Evolutionary conservation across 352 stramenopile genomes (phyloP), one percentile per base, ranked within the genome.

Genomic region (Globisporangium irregulare): DNA sequence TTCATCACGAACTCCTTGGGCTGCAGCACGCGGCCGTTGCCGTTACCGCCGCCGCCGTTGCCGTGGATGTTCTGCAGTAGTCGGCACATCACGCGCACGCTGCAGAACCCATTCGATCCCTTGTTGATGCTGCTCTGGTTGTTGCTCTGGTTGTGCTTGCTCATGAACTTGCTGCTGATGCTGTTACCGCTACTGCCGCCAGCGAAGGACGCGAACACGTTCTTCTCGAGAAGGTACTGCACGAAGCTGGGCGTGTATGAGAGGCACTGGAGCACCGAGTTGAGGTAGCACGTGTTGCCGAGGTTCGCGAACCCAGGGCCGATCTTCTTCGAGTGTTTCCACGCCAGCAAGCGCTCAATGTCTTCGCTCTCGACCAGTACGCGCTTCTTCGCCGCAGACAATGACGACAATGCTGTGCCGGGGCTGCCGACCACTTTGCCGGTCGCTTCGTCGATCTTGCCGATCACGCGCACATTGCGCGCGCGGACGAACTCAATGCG

Each of bases 251-350:
- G 87, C 70, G 87, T 93, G 72, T 95, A 93, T 53, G 68, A 69
- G 32, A 95, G 78, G 70, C 92, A 98, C 72, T 98, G 93, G 72
- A 98, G 78, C 73, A 92, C 87, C 60, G 93, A 96, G 77, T 98
- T 98, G 66, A 98, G 84, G 79, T 97, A 98, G 80, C 94, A 98
- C 69, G 94, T 98, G 79, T 98, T 98, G 73, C 94, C 94, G 25
- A 98, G 78, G 74, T 98, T 98, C 56, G 84, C 83, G 57, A 95
- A 79, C 12, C 87, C 87, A 1, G 87, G 87, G 9, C 87, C 87
- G 65, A 95, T 93, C 73, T 92, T 93, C 57, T 82, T 77, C 34
- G 87, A 82, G 34, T 86, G 69, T 36, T 81, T 74, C 87, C 87
- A 95, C 22, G 34, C 24, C 54, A 92, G 69, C 68, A 90, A 32